phyloP scores from a whole-genome alignment of 148 eudicot species.

The Chenopodium berlandieri region DNA sequence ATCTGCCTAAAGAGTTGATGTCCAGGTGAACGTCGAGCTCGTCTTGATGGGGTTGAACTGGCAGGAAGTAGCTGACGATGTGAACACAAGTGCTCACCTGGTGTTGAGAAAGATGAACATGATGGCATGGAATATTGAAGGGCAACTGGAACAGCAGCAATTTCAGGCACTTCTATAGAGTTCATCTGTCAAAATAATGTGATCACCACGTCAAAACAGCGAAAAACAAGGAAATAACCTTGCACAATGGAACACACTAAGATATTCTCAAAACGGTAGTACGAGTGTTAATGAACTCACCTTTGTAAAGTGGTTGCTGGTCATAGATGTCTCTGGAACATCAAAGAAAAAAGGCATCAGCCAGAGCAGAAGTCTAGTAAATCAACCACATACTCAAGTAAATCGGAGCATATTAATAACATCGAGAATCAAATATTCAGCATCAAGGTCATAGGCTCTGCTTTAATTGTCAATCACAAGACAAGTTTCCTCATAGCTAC shows the following conservation, averaged over 20 bases:
- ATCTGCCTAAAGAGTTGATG: conserved; percentile 47
- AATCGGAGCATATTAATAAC: background rate
- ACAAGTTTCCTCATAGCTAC: background rate
- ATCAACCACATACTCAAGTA: background rate
- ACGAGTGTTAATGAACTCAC: conserved; percentile 19
- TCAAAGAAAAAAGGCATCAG: conserved; percentile 18
- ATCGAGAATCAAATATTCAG: background rate
- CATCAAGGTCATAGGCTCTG: background rate
- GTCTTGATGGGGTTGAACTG: conserved; percentile 43
- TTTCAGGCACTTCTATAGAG: conserved; percentile 29
- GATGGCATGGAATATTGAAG: conserved; percentile 34
- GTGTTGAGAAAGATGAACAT: conserved; percentile 35
- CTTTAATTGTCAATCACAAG: background rate
- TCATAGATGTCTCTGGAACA: conserved; percentile 37
- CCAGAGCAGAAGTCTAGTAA: background rate
- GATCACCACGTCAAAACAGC: conserved; percentile 13
- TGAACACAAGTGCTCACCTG: conserved; percentile 26
- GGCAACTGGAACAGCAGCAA: conserved; percentile 23
- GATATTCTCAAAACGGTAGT: background rate
- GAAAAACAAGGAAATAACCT: background rate
- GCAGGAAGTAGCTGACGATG: conserved; percentile 36
- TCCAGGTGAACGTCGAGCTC: conserved; percentile 44
- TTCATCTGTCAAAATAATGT: conserved; percentile 25
- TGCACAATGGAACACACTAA: background rate
- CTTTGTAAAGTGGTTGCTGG: conserved; percentile 34